phyloP scores from a whole-genome alignment of 2,329 filamentous ascomycete species.

The Claviceps sp. region DNA sequence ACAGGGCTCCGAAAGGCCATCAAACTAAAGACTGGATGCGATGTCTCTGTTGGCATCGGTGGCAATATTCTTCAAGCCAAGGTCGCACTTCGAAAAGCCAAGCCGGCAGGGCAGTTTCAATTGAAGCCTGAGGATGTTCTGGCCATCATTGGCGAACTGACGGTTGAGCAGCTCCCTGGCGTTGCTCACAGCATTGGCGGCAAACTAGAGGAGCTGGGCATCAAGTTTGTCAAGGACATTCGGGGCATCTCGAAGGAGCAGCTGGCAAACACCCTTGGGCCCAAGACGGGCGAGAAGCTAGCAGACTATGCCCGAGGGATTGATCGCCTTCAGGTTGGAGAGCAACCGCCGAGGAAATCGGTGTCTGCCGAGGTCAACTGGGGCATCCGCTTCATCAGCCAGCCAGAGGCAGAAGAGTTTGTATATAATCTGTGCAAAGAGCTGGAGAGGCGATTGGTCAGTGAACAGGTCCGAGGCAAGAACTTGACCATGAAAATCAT shows the following conservation, averaged over 20 bases:
- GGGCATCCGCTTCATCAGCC: slow-evolving; percentile 89
- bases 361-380: slow-evolving; percentile 96
- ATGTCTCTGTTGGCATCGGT: slow-evolving; percentile 87
- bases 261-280: slow-evolving; percentile 60
- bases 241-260: slow-evolving; percentile 64
- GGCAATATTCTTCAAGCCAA: slow-evolving; percentile 85
- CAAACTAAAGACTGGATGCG: slow-evolving; percentile 63
- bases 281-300: slow-evolving; percentile 83
- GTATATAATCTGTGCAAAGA: slow-evolving; percentile 74
- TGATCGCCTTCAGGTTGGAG: slow-evolving; percentile 72
- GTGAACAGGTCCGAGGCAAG: slow-evolving; percentile 74
- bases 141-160: slow-evolving; percentile 61
- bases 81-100: slow-evolving; percentile 78
- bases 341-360: slow-evolving; percentile 76
- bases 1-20: slow-evolving; percentile 52
- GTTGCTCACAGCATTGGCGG: slow-evolving; percentile 83
- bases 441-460: slow-evolving; percentile 63
- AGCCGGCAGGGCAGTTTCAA: slow-evolving; percentile 86
- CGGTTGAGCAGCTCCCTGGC: slow-evolving; percentile 72
- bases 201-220: slow-evolving; percentile 76
- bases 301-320: slow-evolving; percentile 86
- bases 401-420: slow-evolving; percentile 89
- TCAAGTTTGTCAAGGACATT: slow-evolving; percentile 73
- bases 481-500: slow-evolving; percentile 93
- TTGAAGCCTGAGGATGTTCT: slow-evolving; percentile 70